Evolutionary conservation across 345 rosid genomes (phyloP).

Genomic region (Hypericum androsaemum): DNA sequence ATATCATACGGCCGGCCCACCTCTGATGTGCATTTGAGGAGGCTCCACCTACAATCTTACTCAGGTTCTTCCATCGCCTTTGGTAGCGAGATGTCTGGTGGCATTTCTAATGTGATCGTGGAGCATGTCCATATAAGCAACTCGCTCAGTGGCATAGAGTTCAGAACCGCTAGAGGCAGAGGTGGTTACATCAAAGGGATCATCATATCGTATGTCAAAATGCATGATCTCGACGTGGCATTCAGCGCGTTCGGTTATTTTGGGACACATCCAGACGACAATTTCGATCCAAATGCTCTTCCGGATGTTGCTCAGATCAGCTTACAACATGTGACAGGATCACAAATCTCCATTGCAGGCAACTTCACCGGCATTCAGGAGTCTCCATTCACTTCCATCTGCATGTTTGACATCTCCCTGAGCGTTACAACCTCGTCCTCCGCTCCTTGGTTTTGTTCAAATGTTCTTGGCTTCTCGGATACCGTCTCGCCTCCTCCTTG

Average conservation of each 20-base stretch:
- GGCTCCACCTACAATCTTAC: slow-evolving; percentile 53
- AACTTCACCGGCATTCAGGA: slow-evolving; percentile 62
- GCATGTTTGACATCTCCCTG: slow-evolving; percentile 47
- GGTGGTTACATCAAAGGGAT: slow-evolving; percentile 73
- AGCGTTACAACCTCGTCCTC: slow-evolving; percentile 24
- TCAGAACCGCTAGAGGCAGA: slow-evolving; percentile 68
- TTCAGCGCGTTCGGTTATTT: slow-evolving; percentile 45
- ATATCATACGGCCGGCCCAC: slow-evolving; percentile 64
- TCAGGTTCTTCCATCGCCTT: slow-evolving; percentile 70
- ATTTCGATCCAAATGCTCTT: slow-evolving; percentile 59
- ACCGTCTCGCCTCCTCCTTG: slow-evolving; percentile 64
- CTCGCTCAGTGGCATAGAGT: slow-evolving; percentile 54
- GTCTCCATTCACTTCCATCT: slow-evolving; percentile 65
- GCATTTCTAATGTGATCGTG: slow-evolving; percentile 53
- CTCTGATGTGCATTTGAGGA: slow-evolving; percentile 43
- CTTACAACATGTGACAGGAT: slow-evolving; percentile 46
- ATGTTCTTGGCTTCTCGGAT: slow-evolving; percentile 65
- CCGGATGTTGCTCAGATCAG: slow-evolving; percentile 40
- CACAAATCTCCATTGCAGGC: slow-evolving; percentile 47
- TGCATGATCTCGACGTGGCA: slow-evolving; percentile 35
- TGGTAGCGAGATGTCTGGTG: slow-evolving; percentile 99
- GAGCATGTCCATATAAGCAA: slow-evolving; percentile 35
- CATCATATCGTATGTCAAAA: slow-evolving; percentile 33
- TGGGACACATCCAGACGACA: slow-evolving; percentile 78
- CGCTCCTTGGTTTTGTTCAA: slow-evolving; percentile 55